These are phyloP conservation scores for Theobroma cacao DNA, from an alignment of 345 rosid species.

Conservation along the genomic window DNA sequence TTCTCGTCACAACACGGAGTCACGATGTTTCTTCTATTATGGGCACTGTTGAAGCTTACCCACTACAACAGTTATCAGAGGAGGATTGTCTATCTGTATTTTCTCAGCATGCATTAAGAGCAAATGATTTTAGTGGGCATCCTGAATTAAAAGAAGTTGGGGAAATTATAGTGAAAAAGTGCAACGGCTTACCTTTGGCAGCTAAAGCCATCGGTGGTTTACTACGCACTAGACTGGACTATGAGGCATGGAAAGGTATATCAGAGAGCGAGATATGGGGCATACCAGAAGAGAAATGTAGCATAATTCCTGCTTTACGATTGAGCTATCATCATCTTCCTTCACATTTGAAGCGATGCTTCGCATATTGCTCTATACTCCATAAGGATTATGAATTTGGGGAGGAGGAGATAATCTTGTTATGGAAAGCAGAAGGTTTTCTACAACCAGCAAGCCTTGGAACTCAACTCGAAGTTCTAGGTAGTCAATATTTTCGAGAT, in stretches of 20 bases:
- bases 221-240: conserved; percentile 22
- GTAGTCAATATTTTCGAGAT: background rate
- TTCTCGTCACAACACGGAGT: background rate
- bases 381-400: conserved; percentile 7
- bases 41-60: background rate
- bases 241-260: conserved; percentile 21
- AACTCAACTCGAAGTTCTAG: background rate
- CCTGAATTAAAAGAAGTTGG: conserved; percentile 33
- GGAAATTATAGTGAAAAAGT: conserved; percentile 32
- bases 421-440: background rate
- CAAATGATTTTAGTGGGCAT: background rate
- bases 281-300: conserved; percentile 17
- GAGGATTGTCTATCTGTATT: background rate
- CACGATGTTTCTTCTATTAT: background rate
- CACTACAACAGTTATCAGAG: background rate
- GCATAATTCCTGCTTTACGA: conserved; percentile 19
- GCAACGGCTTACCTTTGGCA: conserved; percentile 40
- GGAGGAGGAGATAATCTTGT: background rate
- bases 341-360: conserved; percentile 33
- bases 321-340: conserved; percentile 24
- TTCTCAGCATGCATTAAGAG: conserved; percentile 11
- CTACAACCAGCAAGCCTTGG: background rate
- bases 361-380: conserved; percentile 34
- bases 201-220: conserved; percentile 32
- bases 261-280: conserved; percentile 25